phyloP scores from a whole-genome alignment of 2,329 filamentous ascomycete species.

The Arthrobotrys musiformis region DNA sequence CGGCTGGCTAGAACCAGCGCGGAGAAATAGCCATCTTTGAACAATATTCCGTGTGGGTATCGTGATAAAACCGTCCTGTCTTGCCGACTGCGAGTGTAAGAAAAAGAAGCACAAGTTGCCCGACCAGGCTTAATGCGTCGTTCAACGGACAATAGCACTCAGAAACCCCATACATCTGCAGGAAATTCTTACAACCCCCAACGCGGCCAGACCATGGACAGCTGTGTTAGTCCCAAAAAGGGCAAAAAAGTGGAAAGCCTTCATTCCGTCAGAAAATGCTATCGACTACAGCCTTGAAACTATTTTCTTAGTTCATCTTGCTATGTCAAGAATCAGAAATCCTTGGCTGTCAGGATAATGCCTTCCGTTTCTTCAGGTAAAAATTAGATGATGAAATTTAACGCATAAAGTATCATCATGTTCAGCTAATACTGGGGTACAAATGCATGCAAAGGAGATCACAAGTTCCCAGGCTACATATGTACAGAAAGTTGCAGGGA shows the following conservation, averaged over 20 bases:
- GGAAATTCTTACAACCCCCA: slow-evolving; percentile 1
- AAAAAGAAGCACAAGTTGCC: slow-evolving; percentile 9
- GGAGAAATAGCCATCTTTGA: slow-evolving; percentile 26
- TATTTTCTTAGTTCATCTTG: not conserved
- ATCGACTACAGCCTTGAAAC: slow-evolving; percentile 14
- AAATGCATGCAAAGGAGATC: slow-evolving; percentile 18
- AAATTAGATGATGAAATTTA: slow-evolving; percentile 33
- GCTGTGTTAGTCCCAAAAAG: slow-evolving; percentile 47
- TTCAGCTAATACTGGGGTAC: slow-evolving; percentile 21
- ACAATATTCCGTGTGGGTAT: not conserved
- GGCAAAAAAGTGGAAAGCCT: slow-evolving; percentile 31
- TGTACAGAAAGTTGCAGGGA: slow-evolving; percentile 4
- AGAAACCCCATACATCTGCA: slow-evolving; percentile 18
- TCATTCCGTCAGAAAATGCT: not conserved
- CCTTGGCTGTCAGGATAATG: not conserved
- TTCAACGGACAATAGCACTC: slow-evolving; percentile 33
- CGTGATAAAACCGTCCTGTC: not conserved
- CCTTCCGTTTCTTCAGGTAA: not conserved
- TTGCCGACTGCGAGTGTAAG: slow-evolving; percentile 19
- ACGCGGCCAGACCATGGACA: slow-evolving; percentile 20
- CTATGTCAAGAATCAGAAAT: slow-evolving; percentile 19
- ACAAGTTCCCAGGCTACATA: slow-evolving; percentile 15
- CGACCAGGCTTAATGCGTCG: slow-evolving; percentile 24
- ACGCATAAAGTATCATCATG: slow-evolving; percentile 20
- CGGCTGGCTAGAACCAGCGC: slow-evolving; percentile 1